phyloP scores from a whole-genome alignment of 305 asterid species.

The Solanum aculeatissimum region DNA sequence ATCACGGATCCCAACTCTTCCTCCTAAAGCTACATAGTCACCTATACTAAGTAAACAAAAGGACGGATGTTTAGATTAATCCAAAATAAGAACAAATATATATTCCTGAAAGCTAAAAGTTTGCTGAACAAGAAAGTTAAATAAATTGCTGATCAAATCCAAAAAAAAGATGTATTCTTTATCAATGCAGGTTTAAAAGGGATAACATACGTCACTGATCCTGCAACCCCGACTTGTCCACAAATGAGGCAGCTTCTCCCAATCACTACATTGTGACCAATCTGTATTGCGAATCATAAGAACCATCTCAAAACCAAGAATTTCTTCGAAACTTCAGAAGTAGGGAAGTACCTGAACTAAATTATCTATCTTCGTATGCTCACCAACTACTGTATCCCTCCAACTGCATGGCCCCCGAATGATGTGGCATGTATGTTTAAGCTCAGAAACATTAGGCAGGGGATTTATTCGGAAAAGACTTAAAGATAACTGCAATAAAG shows the following conservation, averaged over 20 bases:
- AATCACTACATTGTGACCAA: slow-evolving; percentile 84
- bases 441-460: neutral
- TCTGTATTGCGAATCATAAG: slow-evolving; percentile 26
- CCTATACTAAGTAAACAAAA: slow-evolving; percentile 45
- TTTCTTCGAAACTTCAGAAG: neutral
- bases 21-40: slow-evolving; percentile 75
- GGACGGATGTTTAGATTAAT: neutral
- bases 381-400: slow-evolving; percentile 84
- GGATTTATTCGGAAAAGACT: neutral
- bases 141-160: neutral
- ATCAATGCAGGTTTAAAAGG: neutral
- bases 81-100: neutral
- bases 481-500: neutral
- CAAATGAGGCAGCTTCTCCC: slow-evolving; percentile 74
- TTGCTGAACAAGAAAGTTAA: slow-evolving; percentile 1
- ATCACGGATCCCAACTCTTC: slow-evolving; percentile 69
- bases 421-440: neutral
- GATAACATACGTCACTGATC: slow-evolving; percentile 62
- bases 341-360: slow-evolving; percentile 64
- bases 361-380: slow-evolving; percentile 83
- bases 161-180: neutral
- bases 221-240: slow-evolving; percentile 94
- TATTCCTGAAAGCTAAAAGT: neutral
- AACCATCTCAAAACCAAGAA: neutral
- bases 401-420: slow-evolving; percentile 41